Evolutionary conservation across 768 basidiomycete genomes (phyloP), one percentile per base, ranked within the genome.

Genomic region (Tulasnella sp.): DNA sequence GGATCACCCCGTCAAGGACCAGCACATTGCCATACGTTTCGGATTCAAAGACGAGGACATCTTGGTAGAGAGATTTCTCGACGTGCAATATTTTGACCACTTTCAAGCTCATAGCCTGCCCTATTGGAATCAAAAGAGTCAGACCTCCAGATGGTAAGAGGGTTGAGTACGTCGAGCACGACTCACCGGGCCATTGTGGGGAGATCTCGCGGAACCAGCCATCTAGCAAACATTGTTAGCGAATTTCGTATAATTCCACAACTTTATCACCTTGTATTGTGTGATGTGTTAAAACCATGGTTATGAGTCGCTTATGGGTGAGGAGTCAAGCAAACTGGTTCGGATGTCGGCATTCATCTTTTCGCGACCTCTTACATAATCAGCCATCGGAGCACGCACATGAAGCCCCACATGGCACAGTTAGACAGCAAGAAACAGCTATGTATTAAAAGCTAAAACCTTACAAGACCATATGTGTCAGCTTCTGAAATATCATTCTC

Each of bases 1-100:
- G 93, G 58, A 99, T 85, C 49, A 84, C 89, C 47, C 90, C 87
- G 63, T 99, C 93, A 27, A 99, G 78, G 16, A 92, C 81, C 51
- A 99, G 76, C 40, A 98, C 91, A 61, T 96, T 96, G n/a, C 93
- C 93, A 62, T 83, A 93, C 1, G 90, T 87, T 69, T 87, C 89
- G 0, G 88, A 91, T 65, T 91, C 81, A 62, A 98, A 96, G 48
- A 99, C 91, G 48, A 99, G 81, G 47, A 99, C 91, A 62, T 98
- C 93, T 69, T 99, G 93, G 71, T 81, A 98, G 45, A 82, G 70
- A 1, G 88, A 92, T 68, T 84, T 83, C 69, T 98, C 95, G 58
- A 81, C 73, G 66, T 99, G 93, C 50, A 99, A 73, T 59, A 98
- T 85, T 71, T 85, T 84, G 69, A 83, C 84, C 72, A 98, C 92